Evolutionary conservation across 176 grass and related monocot genomes (phyloP), one percentile per base, ranked within the genome.

Genomic region (Oryza officinalis): DNA sequence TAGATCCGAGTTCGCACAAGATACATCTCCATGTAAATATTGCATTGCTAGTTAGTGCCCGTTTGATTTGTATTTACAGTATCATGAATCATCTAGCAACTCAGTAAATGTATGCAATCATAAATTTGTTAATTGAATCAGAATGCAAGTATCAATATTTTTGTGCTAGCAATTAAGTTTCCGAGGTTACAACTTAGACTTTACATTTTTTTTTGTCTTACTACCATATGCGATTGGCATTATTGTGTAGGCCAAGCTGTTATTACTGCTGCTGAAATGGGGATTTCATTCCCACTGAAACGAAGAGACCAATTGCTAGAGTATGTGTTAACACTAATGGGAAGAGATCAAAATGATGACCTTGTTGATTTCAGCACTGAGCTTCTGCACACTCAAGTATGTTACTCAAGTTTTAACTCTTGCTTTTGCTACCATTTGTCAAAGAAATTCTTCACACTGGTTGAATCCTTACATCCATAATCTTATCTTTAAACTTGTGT

Each of bases 241-340:
- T 83, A 45, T 31, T 63, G 47, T 84, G 68, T 81, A 98, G 96
- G 96, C 28, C 89, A 73, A 79, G 93, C 96, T 88, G 96, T 98
- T 83, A 86, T 98, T 89, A 89, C 85, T 64, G 96, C 96, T 65
- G 88, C 96, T 65, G 87, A 93, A 90, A 93, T 98, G 85, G 96
- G 96, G 49, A 90, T 98, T 71, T 98, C 93, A 31, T 98, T 98
- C 88, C 96, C 96, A 57, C 76, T 98, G 75, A 93, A 98, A 90
- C 77, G 89, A 79, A 98, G 96, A 86, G 96, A 98, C 80, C 88
- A 94, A 74, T 89, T 98, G 77, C 91, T 98, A 28, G 96, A 94
- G 79, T 98, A 93, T 49, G 93, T 98, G 44, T 83, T 98, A 80
- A 98, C 96, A 69, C 82, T 98, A 89, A 98, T 98, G 96, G 96